These are phyloP conservation scores for Eimeria praecox DNA, from an alignment of 169 alveolate species.

Conservation along the genomic window DNA sequence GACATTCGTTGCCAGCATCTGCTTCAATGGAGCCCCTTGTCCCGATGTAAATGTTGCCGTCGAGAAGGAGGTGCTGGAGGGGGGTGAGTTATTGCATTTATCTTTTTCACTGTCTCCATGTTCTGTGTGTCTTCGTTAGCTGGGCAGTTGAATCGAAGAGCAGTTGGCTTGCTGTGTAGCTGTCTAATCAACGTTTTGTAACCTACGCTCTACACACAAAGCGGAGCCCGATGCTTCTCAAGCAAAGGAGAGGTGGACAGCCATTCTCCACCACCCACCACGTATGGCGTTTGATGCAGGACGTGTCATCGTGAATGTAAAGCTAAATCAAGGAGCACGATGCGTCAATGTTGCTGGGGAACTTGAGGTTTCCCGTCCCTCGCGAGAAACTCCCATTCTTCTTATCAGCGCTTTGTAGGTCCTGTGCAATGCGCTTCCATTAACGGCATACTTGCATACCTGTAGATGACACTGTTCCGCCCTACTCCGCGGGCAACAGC, in stretches of 20 bases:
- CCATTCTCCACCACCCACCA: background rate
- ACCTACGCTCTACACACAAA: background rate
- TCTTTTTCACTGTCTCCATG: background rate
- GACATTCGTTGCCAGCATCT: constrained; percentile 4
- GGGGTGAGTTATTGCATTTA: constrained; percentile 6
- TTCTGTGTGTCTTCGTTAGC: background rate
- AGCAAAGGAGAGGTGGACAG: background rate
- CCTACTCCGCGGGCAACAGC: background rate
- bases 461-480: background rate
- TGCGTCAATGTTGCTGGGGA: constrained; percentile 6
- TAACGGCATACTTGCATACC: background rate
- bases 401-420: constrained; percentile 28
- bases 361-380: constrained; percentile 57
- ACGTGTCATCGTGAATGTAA: constrained; percentile 21
- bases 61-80: constrained; percentile 56
- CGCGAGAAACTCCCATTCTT: constrained; percentile 55
- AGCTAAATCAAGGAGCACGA: background rate
- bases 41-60: constrained; percentile 35
- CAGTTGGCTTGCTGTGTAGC: background rate
- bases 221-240: background rate
- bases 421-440: background rate
- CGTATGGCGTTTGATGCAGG: background rate
- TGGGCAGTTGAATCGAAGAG: background rate
- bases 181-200: background rate
- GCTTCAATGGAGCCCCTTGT: background rate